Evolutionary conservation across 805 yeast species (phyloP), one percentile per base, ranked within the genome.

Genomic region (Candida argentea): DNA sequence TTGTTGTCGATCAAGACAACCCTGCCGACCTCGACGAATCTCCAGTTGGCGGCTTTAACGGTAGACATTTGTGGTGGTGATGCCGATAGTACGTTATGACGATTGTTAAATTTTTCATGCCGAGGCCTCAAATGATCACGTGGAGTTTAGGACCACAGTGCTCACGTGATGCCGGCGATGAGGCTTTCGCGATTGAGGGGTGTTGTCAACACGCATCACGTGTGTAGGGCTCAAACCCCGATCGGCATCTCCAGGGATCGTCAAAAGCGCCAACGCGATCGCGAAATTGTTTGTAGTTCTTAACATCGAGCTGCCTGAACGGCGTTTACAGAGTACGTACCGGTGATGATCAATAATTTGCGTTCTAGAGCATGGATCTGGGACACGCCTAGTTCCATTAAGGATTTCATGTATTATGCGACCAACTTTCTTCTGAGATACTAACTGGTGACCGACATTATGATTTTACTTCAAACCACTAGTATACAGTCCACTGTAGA

Each of bases 1-100:
- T 79, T 73, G 79, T 76, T 74, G 62, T 59, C 47, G 62, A 89
- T 63, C 61, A 89, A 80, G 65, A 87, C 95, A 63, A 91, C 83
- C 75, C 99, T 95, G 67, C 98, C 98, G 62, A 87, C 83, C 77
- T 89, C 95, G 66, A 91, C 98, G 61, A 76, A 77, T 83, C 95
- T 85, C 97, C 97, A 91, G 89, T 83, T 83, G 66, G 94, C 73
- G 65, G 94, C 83, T 74, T 84, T 81, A 67, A 91, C 91, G 63
- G 81, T 18, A 18, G 20, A 18, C 20, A 18, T 18, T 8, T 18
- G 7, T 8, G 20, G 20, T 67, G 61, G 85, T 42, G 44, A 48
- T 32, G 51, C 33, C 38, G 61, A 54, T 58, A 55, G 54, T 29
- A 29, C 25, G 16, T 23, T 30, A 30, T 27, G 25, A 30, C 25